Evolutionary conservation across 2,329 filamentous ascomycete genomes (phyloP).

Genomic region (Pseudohalonectria lignicola): DNA sequence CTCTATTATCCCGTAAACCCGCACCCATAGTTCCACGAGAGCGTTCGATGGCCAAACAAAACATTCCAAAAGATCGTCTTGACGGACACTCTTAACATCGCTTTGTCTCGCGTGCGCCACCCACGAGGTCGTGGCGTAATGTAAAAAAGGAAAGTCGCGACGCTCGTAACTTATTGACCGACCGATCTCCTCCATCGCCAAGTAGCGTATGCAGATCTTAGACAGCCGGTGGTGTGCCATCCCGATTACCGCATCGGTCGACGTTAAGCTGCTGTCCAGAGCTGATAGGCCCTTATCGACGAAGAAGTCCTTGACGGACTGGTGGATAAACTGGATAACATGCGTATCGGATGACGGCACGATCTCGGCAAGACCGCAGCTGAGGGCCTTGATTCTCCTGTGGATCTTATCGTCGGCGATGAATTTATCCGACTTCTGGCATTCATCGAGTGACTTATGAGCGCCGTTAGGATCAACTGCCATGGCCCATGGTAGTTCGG

Average conservation of each 20-base stretch:
- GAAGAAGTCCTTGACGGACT: slow-evolving; percentile 22
- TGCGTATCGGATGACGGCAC: neutral
- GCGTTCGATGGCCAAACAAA: neutral
- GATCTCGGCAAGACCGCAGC: slow-evolving; percentile 17
- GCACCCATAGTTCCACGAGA: neutral
- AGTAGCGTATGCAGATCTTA: neutral
- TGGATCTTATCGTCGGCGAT: slow-evolving; percentile 8
- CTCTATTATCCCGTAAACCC: neutral
- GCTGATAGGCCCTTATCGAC: slow-evolving; percentile 9
- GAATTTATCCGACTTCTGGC: slow-evolving; percentile 8
- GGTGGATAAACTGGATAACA: slow-evolving; percentile 21
- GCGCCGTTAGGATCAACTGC: slow-evolving; percentile 11
- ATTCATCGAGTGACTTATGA: slow-evolving; percentile 11
- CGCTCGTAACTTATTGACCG: neutral
- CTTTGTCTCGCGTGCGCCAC: neutral
- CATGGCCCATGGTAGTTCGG: slow-evolving; percentile 20
- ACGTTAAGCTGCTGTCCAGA: neutral
- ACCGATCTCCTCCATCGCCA: neutral
- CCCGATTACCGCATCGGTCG: neutral
- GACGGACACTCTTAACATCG: neutral
- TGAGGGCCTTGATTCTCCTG: slow-evolving; percentile 11
- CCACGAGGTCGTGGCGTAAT: neutral
- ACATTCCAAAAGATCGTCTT: neutral
- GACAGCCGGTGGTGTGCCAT: neutral
- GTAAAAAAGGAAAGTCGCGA: neutral